Conservation (phyloP, 768 basidiomycete species). For the Collybia mongolica region DNA sequence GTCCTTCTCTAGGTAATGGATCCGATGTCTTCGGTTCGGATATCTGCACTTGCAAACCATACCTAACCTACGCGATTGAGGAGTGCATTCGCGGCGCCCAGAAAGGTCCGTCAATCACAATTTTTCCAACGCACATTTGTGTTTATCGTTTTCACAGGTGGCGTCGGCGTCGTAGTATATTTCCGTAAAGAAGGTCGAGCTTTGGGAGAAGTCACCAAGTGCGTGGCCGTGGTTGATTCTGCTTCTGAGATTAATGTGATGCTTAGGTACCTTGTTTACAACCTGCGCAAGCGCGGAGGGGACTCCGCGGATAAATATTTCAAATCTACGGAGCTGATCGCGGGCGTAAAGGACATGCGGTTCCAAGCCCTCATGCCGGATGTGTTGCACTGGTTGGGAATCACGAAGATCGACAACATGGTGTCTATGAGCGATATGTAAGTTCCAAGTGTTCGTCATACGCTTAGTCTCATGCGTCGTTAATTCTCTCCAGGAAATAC, state of each 20-base stretch:
- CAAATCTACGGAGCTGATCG: slow-evolving; percentile 89
- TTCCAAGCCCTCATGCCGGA: slow-evolving; percentile 96
- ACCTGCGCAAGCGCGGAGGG: slow-evolving; percentile 91
- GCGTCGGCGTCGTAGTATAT: slow-evolving; percentile 92
- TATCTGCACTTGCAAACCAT: slow-evolving; percentile 92
- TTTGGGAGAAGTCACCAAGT: slow-evolving; percentile 92
- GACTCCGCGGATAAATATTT: slow-evolving; percentile 95
- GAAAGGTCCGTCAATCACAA: slow-evolving; percentile 18
- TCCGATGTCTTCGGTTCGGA: slow-evolving; percentile 96
- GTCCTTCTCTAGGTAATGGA: slow-evolving; percentile 66
- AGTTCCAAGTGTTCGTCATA: slow-evolving; percentile 11
- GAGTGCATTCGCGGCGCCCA: slow-evolving; percentile 83
- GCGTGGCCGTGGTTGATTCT: slow-evolving; percentile 18
- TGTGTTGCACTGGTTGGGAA: slow-evolving; percentile 92
- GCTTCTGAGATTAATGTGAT: not conserved
- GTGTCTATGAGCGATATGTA: slow-evolving; percentile 89
- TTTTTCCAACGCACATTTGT: not conserved
- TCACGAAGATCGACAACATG: slow-evolving; percentile 87
- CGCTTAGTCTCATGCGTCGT: slow-evolving; percentile 2
- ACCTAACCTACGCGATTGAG: slow-evolving; percentile 89
- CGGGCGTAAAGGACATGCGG: slow-evolving; percentile 95
- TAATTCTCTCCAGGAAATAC: slow-evolving; percentile 66
- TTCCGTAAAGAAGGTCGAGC: slow-evolving; percentile 94
- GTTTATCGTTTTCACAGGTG: slow-evolving; percentile 41
- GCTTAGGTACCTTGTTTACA: slow-evolving; percentile 87